Base-by-base conservation (phyloP, 371 early-diverging fungal genomes). In the Mucor piriformis region DNA sequence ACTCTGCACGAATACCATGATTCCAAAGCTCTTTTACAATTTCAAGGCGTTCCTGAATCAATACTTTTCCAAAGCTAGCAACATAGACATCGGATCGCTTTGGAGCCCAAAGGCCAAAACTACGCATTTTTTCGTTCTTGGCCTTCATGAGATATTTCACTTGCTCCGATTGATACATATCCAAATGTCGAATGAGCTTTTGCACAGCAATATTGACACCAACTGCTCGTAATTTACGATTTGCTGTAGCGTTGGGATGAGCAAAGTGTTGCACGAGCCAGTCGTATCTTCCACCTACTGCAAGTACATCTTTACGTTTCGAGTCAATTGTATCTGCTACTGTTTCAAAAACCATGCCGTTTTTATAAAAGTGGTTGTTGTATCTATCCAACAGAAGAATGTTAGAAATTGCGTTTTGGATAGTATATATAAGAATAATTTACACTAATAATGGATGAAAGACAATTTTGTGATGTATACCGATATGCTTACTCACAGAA, bases 281-380 rank as follows among this genome's bases (percentile, higher is more conserved):
- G 67, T 96, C 96, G 52, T 97, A 96, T 54, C 91, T 73, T 24
- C 94, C 94, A 27, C 94, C 94, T 0, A 88, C 90, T 1, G 94
- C 94, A 7, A 94, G 60, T 6, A 94, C 84, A 54, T 92, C 93
- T 55, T 83, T 86, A 35, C 54, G 84, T 57, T 85, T 88, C 3
- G 69, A 67, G 51, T 77, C 78, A 38, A 66, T 56, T 3, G 84
- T 83, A 54, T 84, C 79, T 3, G 76, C 66, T 0, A 87, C 81
- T 7, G 88, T 78, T 62, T 92, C 90, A 77, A 94, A 94, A 21
- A 92, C 79, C 63, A 91, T 63, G 6, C 90, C 92, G 15, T 81
- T 79, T 40, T 84, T 76, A 56, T 90, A 92, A 55, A 91, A 89
- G 38, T 84, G 79, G 34, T 86, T 79, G 57, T 94, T 91, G 63